Evolutionary conservation across 805 yeast species (phyloP).

Genomic region (Suhomyces tanzawaensis): DNA sequence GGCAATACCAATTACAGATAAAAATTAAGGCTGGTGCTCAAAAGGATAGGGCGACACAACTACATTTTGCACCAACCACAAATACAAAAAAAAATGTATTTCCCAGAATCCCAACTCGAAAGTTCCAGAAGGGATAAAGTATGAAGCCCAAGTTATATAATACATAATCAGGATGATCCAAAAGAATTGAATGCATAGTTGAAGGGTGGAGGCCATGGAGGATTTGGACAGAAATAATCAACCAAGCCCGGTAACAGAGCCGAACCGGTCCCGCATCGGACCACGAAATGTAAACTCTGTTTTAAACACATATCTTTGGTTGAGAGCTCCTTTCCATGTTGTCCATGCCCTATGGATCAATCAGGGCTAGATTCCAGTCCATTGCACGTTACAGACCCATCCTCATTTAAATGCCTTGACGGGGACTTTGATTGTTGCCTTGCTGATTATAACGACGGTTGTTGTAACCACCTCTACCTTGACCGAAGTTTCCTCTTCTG

Average conservation of each 20-base stretch:
- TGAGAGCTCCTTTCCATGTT: no score
- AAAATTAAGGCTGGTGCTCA: no score
- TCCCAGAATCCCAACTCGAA: conserved; percentile 5
- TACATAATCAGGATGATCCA: conserved; percentile 7
- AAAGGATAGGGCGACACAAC: no score
- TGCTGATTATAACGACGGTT: conserved; percentile 20
- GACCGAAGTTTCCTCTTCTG: conserved; percentile 17
- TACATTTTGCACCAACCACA: no score
- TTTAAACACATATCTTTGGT: no score
- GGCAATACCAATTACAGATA: no score
- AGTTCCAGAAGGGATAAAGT: conserved; percentile 2
- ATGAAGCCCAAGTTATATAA: conserved; percentile 5
- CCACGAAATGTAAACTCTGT: no score
- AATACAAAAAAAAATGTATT: conserved; percentile 4
- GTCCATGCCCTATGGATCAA: no score
- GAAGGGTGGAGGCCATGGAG: no score
- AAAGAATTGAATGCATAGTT: conserved; percentile 1
- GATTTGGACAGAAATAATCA: no score
- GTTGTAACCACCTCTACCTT: conserved; percentile 27
- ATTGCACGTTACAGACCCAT: background rate
- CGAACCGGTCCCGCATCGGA: no score
- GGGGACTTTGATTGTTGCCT: conserved; percentile 3
- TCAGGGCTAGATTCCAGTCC: background rate
- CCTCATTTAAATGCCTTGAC: conserved; percentile 3
- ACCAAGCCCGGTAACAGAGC: no score